Conservation (phyloP, 495 filamentous ascomycete species). For the Hypoxylon rickii region DNA sequence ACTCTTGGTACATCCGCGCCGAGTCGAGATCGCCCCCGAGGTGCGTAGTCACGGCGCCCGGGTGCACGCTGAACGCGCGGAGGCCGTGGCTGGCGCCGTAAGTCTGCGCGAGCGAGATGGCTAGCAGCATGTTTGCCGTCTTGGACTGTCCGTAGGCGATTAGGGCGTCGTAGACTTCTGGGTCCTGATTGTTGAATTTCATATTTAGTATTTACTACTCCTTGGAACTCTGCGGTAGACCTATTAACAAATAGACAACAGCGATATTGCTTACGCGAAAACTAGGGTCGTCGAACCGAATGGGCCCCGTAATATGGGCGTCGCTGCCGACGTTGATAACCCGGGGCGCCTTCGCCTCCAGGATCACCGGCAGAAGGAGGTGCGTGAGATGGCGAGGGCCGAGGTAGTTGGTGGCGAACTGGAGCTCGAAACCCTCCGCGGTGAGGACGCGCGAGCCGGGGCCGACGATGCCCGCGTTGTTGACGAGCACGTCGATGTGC, state of each 20-base stretch:
- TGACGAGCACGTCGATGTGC: conserved; percentile 67
- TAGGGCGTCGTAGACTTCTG: not conserved
- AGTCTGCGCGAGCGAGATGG: conserved; percentile 43
- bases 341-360: conserved; percentile 30
- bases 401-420: conserved; percentile 62
- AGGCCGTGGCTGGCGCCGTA: conserved; percentile 30
- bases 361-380: conserved; percentile 53
- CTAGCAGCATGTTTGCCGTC: conserved; percentile 53
- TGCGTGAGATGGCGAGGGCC: conserved; percentile 65
- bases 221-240: too few species aligned
- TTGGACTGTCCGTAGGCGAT: conserved; percentile 51
- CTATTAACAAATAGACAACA: too few species aligned
- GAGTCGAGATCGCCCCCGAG: not conserved
- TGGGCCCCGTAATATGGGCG: conserved; percentile 48
- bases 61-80: conserved; percentile 43
- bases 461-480: conserved; percentile 73
- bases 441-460: conserved; percentile 45
- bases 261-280: conserved; percentile 46
- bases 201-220: too few species aligned
- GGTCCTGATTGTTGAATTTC: too few species aligned
- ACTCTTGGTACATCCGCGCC: not conserved
- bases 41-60: conserved; percentile 39
- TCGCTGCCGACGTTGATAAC: conserved; percentile 45
- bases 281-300: conserved; percentile 53
- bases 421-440: conserved; percentile 54